phyloP scores from a whole-genome alignment of 1,284 basidiomycete species.

The Flammula alnicola region DNA sequence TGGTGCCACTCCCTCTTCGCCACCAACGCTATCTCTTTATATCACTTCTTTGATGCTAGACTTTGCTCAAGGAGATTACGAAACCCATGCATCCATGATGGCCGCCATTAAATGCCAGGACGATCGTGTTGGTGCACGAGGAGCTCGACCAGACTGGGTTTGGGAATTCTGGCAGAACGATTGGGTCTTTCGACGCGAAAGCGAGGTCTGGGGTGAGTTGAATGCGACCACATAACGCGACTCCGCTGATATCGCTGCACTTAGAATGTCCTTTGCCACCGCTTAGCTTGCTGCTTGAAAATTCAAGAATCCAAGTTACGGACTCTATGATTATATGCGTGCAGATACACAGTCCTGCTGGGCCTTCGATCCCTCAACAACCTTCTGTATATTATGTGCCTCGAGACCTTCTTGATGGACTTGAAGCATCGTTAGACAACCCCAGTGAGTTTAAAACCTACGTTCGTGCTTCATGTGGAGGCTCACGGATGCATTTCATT shows the following conservation, averaged over 20 bases:
- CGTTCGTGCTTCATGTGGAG: not conserved
- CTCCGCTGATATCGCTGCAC: too few relatives aligned
- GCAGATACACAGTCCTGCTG: conserved; percentile 70
- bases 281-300: conserved; percentile 63
- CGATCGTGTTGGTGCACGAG: conserved; percentile 61
- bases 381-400: conserved; percentile 70
- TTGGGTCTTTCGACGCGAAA: conserved; percentile 67
- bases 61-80: conserved; percentile 60
- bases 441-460: conserved; percentile 48
- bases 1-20: conserved; percentile 21
- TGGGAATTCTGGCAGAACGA: conserved; percentile 73
- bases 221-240: too few relatives aligned
- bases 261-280: conserved; percentile 70
- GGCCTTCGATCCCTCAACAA: conserved; percentile 68
- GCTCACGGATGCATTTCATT: not conserved
- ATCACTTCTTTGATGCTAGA: conserved; percentile 71
- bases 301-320: conserved; percentile 57
- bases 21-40: conserved; percentile 60
- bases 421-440: conserved; percentile 68
- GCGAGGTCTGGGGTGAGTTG: conserved; percentile 70
- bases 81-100: conserved; percentile 70
- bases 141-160: conserved; percentile 71
- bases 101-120: conserved; percentile 72
- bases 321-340: conserved; percentile 74
- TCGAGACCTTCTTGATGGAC: conserved; percentile 60